phyloP scores from a whole-genome alignment of 2,329 filamentous ascomycete species.

The Diaporthe batatas region DNA sequence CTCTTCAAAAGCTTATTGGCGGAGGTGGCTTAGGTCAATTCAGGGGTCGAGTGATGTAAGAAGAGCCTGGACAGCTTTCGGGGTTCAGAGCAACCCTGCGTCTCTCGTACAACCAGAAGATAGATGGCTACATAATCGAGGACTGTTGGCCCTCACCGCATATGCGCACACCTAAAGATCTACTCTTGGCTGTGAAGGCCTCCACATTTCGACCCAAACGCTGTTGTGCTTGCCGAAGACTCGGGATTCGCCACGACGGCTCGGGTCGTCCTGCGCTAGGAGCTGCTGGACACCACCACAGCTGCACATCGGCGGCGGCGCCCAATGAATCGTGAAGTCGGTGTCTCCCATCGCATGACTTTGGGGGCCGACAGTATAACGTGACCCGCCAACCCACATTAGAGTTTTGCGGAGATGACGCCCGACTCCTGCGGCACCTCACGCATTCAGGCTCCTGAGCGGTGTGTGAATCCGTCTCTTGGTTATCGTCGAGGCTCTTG shows the following conservation, averaged over 20 bases:
- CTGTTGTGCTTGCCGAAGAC: constrained; percentile 2
- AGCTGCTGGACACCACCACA: constrained; percentile 1
- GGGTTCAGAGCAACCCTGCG: not conserved
- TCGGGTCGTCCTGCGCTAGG: constrained; percentile 6
- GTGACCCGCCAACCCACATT: constrained; percentile 6
- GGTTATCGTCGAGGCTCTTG: not conserved
- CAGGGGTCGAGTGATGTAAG: not conserved
- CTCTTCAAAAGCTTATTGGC: not conserved
- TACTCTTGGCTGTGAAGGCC: not conserved
- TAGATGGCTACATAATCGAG: not conserved
- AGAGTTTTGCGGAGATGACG: not conserved
- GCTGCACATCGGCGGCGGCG: constrained; percentile 6
- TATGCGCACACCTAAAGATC: no score
- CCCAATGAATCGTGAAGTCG: constrained; percentile 9
- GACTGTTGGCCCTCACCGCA: not conserved
- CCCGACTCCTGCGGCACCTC: not conserved
- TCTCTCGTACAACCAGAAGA: not conserved
- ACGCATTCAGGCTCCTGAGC: not conserved
- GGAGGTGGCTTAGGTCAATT: not conserved
- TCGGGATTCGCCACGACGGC: not conserved
- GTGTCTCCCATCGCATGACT: not conserved
- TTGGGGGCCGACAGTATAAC: constrained; percentile 10
- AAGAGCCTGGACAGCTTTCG: not conserved
- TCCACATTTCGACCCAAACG: not conserved
- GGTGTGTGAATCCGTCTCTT: not conserved